A percentile compares a stretch with the other conserved stretches of the same genome.
phyloP scores from a whole-genome alignment of 2,329 filamentous ascomycete species.

The Aspergillus sp. region DNA sequence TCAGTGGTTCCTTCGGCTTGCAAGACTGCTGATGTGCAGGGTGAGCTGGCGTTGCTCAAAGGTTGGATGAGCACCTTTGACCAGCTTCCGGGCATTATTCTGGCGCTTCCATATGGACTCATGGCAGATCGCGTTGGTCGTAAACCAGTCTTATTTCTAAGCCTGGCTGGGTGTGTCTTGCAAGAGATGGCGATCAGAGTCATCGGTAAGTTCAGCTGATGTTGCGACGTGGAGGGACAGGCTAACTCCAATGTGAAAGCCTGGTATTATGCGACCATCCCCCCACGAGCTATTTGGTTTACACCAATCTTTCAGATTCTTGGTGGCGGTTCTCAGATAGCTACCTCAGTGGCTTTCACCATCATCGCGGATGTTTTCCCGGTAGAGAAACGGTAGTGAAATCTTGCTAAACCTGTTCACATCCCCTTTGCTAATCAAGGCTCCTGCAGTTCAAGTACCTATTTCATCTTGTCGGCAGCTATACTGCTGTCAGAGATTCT shows the following conservation, averaged over 20 bases:
- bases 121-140: slow-evolving; percentile 17
- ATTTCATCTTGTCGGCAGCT: slow-evolving; percentile 10
- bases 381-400: slow-evolving; percentile 11
- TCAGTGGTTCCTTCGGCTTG: slow-evolving; percentile 3
- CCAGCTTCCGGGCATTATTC: slow-evolving; percentile 13
- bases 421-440: neutral
- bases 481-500: slow-evolving; percentile 12
- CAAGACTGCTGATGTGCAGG: slow-evolving; percentile 15
- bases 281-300: slow-evolving; percentile 15
- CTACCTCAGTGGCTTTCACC: slow-evolving; percentile 12
- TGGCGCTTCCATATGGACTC: slow-evolving; percentile 17
- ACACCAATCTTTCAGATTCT: slow-evolving; percentile 17
- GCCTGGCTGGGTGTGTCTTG: slow-evolving; percentile 10
- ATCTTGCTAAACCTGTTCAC: neutral
- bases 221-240: neutral
- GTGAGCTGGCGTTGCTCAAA: slow-evolving; percentile 14
- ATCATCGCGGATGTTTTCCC: slow-evolving; percentile 17
- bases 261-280: slow-evolving; percentile 12
- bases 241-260: neutral
- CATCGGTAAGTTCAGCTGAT: slow-evolving; percentile 10
- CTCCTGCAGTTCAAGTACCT: slow-evolving; percentile 9
- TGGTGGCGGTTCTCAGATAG: slow-evolving; percentile 15
- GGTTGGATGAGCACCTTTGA: slow-evolving; percentile 16
- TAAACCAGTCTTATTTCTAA: slow-evolving; percentile 10
- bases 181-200: slow-evolving; percentile 10